Percentiles rank a stretch among this genome's conserved stretches.
These are phyloP conservation scores for Solanum lycopersicoides DNA, from an alignment of 257 asterid genomes.

Conservation along the genomic window DNA sequence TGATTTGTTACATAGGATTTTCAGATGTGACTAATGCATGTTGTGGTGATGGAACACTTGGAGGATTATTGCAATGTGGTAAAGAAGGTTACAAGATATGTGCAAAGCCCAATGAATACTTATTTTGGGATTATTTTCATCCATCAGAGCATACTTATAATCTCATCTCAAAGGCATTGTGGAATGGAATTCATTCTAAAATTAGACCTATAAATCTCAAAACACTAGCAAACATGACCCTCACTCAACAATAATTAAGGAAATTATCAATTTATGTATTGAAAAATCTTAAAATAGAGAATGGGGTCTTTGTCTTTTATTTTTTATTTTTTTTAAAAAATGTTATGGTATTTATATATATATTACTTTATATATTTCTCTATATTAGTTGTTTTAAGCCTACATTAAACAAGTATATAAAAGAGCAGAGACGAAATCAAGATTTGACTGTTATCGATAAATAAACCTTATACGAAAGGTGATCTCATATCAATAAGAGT, in stretches of 20 bases:
- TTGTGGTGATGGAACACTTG: conserved; percentile 55
- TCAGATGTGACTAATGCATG: conserved; percentile 43
- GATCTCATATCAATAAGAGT: background rate
- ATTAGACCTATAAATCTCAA: conserved; percentile 51
- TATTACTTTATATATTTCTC: no score
- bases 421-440: background rate
- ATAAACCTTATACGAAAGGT: background rate
- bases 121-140: conserved; percentile 75
- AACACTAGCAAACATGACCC: conserved; percentile 26
- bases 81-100: conserved; percentile 52
- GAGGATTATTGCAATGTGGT: conserved; percentile 63
- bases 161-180: conserved; percentile 49
- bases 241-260: background rate
- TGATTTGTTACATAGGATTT: conserved; percentile 28
- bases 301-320: background rate
- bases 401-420: no score
- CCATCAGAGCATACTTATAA: conserved; percentile 56
- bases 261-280: background rate
- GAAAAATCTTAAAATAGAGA: background rate
- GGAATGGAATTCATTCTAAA: conserved; percentile 34
- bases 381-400: background rate
- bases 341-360: no score
- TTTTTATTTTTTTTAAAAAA: background rate
- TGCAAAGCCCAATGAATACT: conserved; percentile 21
- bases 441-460: no score